Evolutionary conservation across 2,329 filamentous ascomycete genomes (phyloP).

Genomic region (Xylaria sp.): DNA sequence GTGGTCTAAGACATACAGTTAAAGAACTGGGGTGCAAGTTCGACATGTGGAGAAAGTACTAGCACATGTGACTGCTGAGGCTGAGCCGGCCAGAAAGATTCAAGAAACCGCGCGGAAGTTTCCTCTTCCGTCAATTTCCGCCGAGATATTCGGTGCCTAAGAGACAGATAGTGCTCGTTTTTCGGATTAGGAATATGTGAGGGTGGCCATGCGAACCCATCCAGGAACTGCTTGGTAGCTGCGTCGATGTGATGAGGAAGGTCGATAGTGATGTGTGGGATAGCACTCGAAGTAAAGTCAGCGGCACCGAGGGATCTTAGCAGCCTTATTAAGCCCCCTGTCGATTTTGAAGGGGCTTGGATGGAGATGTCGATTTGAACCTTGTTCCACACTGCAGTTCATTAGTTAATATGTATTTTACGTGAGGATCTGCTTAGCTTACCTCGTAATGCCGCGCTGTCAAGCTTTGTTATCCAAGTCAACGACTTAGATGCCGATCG

Average conservation of each 20-base stretch:
- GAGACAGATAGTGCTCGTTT: slow-evolving; percentile 67
- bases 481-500: slow-evolving; percentile 69
- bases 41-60: slow-evolving; percentile 82
- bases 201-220: slow-evolving; percentile 75
- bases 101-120: slow-evolving; percentile 79
- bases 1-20: slow-evolving; percentile 67
- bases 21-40: slow-evolving; percentile 84
- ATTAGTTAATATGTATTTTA: slow-evolving; percentile 40
- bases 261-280: slow-evolving; percentile 85
- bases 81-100: slow-evolving; percentile 85
- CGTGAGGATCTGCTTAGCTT: slow-evolving; percentile 38
- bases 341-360: slow-evolving; percentile 75
- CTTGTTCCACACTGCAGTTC: slow-evolving; percentile 75
- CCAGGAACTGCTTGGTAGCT: slow-evolving; percentile 70
- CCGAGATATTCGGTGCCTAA: slow-evolving; percentile 78
- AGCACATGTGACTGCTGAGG: slow-evolving; percentile 77
- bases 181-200: slow-evolving; percentile 52
- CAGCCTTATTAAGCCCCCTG: slow-evolving; percentile 80
- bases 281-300: slow-evolving; percentile 76
- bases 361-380: slow-evolving; percentile 85
- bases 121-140: slow-evolving; percentile 72
- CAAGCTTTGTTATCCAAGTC: slow-evolving; percentile 82
- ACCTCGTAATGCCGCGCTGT: slow-evolving; percentile 76
- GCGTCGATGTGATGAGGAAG: slow-evolving; percentile 77
- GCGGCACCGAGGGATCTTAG: slow-evolving; percentile 79